Evolutionary conservation across 257 asterid species (phyloP).

Genomic region (Phtheirospermum japonicum): DNA sequence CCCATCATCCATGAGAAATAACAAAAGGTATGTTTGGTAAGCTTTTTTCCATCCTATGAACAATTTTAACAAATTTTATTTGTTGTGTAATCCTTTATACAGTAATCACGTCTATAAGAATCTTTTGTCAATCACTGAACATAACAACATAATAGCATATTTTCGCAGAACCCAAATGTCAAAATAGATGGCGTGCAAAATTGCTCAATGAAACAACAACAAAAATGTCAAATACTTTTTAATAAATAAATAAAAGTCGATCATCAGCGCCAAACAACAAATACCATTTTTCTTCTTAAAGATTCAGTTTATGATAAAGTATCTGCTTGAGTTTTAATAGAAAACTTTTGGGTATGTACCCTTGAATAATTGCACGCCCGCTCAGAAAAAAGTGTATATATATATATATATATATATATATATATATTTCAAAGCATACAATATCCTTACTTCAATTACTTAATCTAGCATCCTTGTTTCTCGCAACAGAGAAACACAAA

Average conservation of each 20-base stretch:
- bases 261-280: neutral
- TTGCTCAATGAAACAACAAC: too few species aligned
- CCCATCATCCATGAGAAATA: conserved; percentile 95
- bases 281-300: too few species aligned
- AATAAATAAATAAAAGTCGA: neutral
- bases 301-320: neutral
- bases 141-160: too few species aligned
- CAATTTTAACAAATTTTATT: conserved; percentile 15
- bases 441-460: too few species aligned
- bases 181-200: too few species aligned
- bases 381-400: too few species aligned
- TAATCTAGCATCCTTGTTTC: too few species aligned
- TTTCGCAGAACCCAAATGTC: neutral
- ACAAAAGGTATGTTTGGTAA: conserved; percentile 96
- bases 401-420: too few species aligned
- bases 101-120: neutral
- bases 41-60: conserved; percentile 79
- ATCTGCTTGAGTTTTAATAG: conserved; percentile 96
- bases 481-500: too few species aligned
- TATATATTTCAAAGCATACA: too few species aligned
- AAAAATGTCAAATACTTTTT: too few species aligned
- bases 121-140: neutral
- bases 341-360: conserved; percentile 89
- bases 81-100: conserved; percentile 9
- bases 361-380: conserved; percentile 97